These are phyloP conservation scores for Aspergillus awamori DNA, from an alignment of 2,329 filamentous ascomycete species.

Conservation along the genomic window DNA sequence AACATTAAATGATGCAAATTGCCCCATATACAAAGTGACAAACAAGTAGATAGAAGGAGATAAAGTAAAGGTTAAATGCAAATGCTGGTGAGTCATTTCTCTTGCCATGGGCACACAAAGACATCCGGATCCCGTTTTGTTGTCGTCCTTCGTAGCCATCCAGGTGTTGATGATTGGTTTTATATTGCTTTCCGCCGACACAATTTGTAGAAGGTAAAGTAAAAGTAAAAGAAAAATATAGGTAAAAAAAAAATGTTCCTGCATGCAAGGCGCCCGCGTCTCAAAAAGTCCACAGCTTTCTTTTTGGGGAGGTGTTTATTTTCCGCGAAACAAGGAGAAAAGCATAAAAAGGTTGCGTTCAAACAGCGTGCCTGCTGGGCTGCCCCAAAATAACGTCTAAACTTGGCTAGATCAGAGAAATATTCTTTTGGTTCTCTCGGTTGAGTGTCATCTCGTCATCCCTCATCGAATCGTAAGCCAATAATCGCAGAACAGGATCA, in stretches of 20 bases:
- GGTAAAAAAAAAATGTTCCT: conserved; percentile 25
- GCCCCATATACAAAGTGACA: conserved; percentile 37
- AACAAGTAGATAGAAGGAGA: conserved; percentile 24
- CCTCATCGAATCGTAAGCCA: conserved; percentile 53
- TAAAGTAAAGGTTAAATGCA: conserved; percentile 31
- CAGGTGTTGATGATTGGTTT: conserved; percentile 28
- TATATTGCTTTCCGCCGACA: conserved; percentile 28
- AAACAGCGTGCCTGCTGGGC: conserved; percentile 40
- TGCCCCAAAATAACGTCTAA: conserved; percentile 48
- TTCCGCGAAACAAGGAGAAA: conserved; percentile 33
- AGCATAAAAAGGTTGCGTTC: conserved; percentile 29
- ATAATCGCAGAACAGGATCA: conserved; percentile 41
- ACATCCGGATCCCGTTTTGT: conserved; percentile 31
- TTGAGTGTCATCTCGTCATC: conserved; percentile 50
- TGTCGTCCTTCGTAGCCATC: conserved; percentile 43
- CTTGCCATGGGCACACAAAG: conserved; percentile 32
- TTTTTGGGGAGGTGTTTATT: conserved; percentile 32
- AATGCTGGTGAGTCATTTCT: conserved; percentile 44
- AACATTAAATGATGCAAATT: conserved; percentile 36
- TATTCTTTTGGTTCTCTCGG: conserved; percentile 43
- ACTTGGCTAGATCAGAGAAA: conserved; percentile 46
- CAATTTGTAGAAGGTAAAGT: conserved; percentile 17
- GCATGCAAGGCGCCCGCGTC: conserved; percentile 31
- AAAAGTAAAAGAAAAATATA: conserved; percentile 15
- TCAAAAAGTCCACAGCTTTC: conserved; percentile 27